Evolutionary conservation across 345 rosid genomes (phyloP), one percentile per base, ranked within the genome.

Genomic region (Ailanthus altissimus): DNA sequence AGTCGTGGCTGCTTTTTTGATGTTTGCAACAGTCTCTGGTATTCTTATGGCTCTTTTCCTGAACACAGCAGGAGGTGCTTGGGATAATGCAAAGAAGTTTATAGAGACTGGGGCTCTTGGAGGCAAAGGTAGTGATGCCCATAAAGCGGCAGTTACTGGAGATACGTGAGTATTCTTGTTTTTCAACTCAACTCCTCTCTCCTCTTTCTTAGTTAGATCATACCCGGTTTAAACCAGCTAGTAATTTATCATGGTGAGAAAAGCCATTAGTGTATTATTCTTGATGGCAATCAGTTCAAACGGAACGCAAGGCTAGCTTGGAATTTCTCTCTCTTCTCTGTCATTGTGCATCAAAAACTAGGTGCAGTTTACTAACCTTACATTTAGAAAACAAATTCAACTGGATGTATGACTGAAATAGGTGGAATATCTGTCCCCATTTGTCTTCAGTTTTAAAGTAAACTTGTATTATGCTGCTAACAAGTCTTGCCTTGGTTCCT

Each of bases 31-130:
- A 6, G 99, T 96, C 54, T 85, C 94, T 75, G 99, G 99, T 75
- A 96, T 93, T 78, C 96, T 96, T 53, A 96, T 96, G 99, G 99
- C 99, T 45, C 97, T 93, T 74, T 96, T 96, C 90, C 88, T 96
- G 26, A 96, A 96, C 86, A 96, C 99, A 25, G 89, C 99, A 0
- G 99, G 99, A 32, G 99, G 99, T 75, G 99, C 99, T 54, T 96
- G 99, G 99, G 99, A 93, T 86, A 93, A 96, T 78, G 98, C 98
- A 0, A 96, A 96, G 89, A 96, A 96, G 79, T 93, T 84, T 84
- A 93, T 96, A 1, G 99, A 96, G 84, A 96, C 98, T 0, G 99
- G 99, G 28, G 99, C 92, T 60, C 95, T 92, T 65, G 99, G 98
- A 60, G 99, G 99, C 76, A 96, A 96, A 81, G 99, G 99, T 73